Evolutionary conservation across 2,329 filamentous ascomycete species (phyloP), one percentile per base, ranked within the genome.

Genomic region (Diaporthe aspalathi): DNA sequence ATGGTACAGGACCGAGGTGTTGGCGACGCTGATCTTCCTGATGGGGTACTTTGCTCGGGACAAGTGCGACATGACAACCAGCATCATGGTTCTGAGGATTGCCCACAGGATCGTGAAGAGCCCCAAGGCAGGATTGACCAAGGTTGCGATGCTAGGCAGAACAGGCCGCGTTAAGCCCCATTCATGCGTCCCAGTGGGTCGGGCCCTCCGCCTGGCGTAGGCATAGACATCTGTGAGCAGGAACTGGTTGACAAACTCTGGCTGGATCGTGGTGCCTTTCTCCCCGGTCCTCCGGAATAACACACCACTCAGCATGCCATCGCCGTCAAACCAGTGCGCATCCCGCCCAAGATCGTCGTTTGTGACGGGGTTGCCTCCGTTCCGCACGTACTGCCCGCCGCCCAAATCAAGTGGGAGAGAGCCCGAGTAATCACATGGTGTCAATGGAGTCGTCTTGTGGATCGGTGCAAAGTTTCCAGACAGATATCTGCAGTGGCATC

Each of bases 261-360:
- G 90, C 70, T 83, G 78, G 1, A 91, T 84, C 2, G 79, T 74
- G 0, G 76, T 74, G 3, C 79, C 79, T 3, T 83, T 79, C 5
- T 84, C 79, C 3, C 80, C 79, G 2, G 35, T 67, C 9, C 83
- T 83, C 35, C 82, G 82, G 77, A 92, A 93, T 22, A 84, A 83
- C 0, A 93, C 90, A 1, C 91, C 91, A 38, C 88, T 88, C 14
- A 93, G 86, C 91, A 93, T 93, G 5, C 91, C 92, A 77, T 93
- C 91, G 40, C 92, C 91, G 75, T 93, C 92, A 73, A 93, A 93
- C 91, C 91, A 93, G 77, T 93, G 91, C 11, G 89, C 86, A 76
- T 92, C 89, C 73, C 90, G 85, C 49, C 85, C 86, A 3, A 89
- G 78, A 68, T 91, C 87, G 27, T 87, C 83, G 71, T 92, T 90